These are phyloP conservation scores for Corchorus capsularis DNA, from an alignment of 345 rosid genomes.

Conservation along the genomic window DNA sequence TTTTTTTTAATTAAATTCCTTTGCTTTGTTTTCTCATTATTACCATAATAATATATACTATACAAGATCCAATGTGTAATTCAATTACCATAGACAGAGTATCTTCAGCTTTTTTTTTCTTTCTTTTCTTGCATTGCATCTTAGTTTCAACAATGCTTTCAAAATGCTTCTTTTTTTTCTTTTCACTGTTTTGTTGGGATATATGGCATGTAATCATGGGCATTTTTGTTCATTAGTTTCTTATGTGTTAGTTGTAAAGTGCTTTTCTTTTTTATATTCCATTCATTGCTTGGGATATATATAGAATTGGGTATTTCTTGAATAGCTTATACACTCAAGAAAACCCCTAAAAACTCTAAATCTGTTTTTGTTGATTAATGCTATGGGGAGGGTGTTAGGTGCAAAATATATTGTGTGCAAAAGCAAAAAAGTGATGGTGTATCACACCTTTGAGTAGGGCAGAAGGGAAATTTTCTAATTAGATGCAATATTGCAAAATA, in stretches of 20 bases:
- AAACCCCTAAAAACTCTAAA: background rate
- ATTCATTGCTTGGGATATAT: background rate
- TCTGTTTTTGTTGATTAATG: slow-evolving; percentile 21
- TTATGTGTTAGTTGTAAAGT: slow-evolving; percentile 20
- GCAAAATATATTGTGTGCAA: slow-evolving; percentile 21
- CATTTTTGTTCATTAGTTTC: background rate
- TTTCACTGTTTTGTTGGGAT: background rate
- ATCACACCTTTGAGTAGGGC: slow-evolving; percentile 41
- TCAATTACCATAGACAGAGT: slow-evolving; percentile 6
- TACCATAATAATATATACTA: too few relatives aligned
- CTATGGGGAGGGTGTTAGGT: slow-evolving; percentile 25
- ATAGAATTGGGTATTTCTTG: slow-evolving; percentile 12
- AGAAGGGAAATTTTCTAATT: slow-evolving; percentile 34
- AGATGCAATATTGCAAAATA: slow-evolving; percentile 19
- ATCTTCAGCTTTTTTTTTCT: background rate
- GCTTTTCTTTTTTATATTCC: background rate
- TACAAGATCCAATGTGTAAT: background rate
- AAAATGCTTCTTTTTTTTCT: background rate
- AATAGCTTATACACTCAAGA: slow-evolving; percentile 16
- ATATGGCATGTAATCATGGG: background rate
- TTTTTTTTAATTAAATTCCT: background rate
- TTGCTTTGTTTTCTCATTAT: background rate
- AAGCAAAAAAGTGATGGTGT: slow-evolving; percentile 27
- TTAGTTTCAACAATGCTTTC: slow-evolving; percentile 9
- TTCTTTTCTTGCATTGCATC: too few relatives aligned